Percentiles rank a stretch among this genome's conserved stretches.
These are phyloP conservation scores for Aspergillus intermedius DNA, from an alignment of 2,329 filamentous ascomycete species.

Conservation along the genomic window DNA sequence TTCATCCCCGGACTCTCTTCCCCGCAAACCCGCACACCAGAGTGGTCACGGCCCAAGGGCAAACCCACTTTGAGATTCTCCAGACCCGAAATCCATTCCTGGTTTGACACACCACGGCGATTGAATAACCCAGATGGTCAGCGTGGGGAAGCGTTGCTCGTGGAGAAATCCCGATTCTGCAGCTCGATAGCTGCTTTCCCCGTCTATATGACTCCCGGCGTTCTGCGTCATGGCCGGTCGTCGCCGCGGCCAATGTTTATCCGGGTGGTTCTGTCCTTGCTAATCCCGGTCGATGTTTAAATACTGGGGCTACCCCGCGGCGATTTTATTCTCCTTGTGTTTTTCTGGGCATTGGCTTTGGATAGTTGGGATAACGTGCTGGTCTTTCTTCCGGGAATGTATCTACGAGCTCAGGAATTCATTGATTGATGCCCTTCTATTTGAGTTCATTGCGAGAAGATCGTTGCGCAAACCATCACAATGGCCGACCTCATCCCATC, in stretches of 20 bases:
- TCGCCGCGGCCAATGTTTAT: neutral
- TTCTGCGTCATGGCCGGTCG: neutral
- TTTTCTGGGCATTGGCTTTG: no score
- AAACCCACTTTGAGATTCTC: neutral
- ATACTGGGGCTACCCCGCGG: neutral
- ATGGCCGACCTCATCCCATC: constrained; percentile 35
- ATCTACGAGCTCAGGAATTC: no score
- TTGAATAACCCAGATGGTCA: neutral
- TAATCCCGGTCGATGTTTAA: neutral
- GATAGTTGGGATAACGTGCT: no score
- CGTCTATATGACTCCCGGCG: neutral
- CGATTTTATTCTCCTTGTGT: neutral
- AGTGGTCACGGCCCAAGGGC: neutral
- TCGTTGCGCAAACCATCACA: neutral
- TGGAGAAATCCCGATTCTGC: neutral
- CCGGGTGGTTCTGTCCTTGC: neutral
- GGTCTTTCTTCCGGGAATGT: no score
- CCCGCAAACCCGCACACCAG: neutral
- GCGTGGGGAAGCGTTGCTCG: neutral
- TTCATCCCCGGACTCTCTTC: neutral
- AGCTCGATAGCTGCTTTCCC: neutral
- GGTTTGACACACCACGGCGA: no score
- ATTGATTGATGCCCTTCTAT: no score
- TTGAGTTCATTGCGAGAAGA: neutral
- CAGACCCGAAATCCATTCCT: neutral